Percentiles rank a stretch among this genome's conserved stretches.
Conservation (phyloP, 768 basidiomycete species). For the Ramaria sp. region DNA sequence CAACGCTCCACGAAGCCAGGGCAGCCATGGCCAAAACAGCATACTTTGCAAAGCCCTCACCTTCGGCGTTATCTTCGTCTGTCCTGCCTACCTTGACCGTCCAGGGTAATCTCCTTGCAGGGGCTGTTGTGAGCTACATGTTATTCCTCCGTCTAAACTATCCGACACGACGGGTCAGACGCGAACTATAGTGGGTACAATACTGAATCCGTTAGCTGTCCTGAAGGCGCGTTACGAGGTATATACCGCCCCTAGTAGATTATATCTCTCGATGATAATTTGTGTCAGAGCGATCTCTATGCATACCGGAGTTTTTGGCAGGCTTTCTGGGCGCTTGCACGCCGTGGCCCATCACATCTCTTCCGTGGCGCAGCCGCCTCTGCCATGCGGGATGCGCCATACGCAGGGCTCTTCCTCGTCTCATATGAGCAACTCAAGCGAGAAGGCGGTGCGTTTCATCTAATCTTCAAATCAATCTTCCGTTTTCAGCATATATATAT, state of each 20-base stretch:
- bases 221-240: constrained; percentile 92
- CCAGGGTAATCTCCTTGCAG: constrained; percentile 78
- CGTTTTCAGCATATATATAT: background rate
- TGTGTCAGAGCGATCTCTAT: constrained; percentile 57
- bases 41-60: constrained; percentile 42
- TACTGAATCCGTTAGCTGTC: constrained; percentile 85
- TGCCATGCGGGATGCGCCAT: constrained; percentile 88
- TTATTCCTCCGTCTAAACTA: background rate
- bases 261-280: background rate
- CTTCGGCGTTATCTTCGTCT: constrained; percentile 24
- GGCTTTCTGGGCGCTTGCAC: constrained; percentile 48
- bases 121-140: constrained; percentile 34
- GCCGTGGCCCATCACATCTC: constrained; percentile 69
- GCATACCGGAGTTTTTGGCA: constrained; percentile 51
- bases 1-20: constrained; percentile 75
- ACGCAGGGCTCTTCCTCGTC: constrained; percentile 82
- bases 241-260: constrained; percentile 14
- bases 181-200: constrained; percentile 68
- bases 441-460: constrained; percentile 42
- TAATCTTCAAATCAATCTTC: background rate
- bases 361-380: constrained; percentile 82
- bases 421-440: constrained; percentile 83
- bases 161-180: constrained; percentile 25
- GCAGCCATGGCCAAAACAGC: constrained; percentile 60
- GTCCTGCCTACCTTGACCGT: constrained; percentile 61